These are phyloP conservation scores for Aspergillus quadricinctus DNA, from an alignment of 2,329 filamentous ascomycete species.

Conservation along the genomic window DNA sequence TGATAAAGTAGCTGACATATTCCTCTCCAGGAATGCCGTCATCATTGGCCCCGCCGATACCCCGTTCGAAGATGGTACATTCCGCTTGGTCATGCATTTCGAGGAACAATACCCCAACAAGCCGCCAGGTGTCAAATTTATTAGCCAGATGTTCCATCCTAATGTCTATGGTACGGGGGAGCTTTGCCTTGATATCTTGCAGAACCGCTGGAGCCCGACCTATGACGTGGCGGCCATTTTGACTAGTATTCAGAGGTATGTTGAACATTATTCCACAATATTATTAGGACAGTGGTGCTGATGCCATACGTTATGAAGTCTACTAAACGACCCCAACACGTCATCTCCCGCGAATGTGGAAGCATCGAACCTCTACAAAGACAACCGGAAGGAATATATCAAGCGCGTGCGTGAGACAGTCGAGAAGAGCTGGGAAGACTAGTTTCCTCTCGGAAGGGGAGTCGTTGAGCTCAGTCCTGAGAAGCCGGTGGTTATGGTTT, in stretches of 20 bases:
- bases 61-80: constrained; percentile 96
- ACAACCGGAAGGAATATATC: constrained; percentile 92
- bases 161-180: constrained; percentile 98
- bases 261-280: not conserved
- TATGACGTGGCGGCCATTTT: constrained; percentile 97
- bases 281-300: not conserved
- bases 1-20: constrained; percentile 22
- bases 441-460: constrained; percentile 9
- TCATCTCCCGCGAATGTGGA: constrained; percentile 96
- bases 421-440: constrained; percentile 99
- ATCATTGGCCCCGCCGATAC: constrained; percentile 97
- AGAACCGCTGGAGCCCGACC: constrained; percentile 97
- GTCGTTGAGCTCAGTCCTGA: not conserved
- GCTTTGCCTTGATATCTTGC: constrained; percentile 91
- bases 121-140: constrained; percentile 95
- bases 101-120: constrained; percentile 99
- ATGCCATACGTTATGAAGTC: constrained; percentile 47
- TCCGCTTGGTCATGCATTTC: constrained; percentile 97
- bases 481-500: not conserved
- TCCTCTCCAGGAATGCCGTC: constrained; percentile 76
- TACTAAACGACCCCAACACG: constrained; percentile 98
- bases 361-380: constrained; percentile 96
- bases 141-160: constrained; percentile 98
- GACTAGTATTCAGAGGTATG: constrained; percentile 93
- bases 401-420: constrained; percentile 95